A percentile compares a stretch with the other conserved stretches of the same genome.
Conservation (phyloP, 2,329 filamentous ascomycete species). For the Xylariaceae sp. region DNA sequence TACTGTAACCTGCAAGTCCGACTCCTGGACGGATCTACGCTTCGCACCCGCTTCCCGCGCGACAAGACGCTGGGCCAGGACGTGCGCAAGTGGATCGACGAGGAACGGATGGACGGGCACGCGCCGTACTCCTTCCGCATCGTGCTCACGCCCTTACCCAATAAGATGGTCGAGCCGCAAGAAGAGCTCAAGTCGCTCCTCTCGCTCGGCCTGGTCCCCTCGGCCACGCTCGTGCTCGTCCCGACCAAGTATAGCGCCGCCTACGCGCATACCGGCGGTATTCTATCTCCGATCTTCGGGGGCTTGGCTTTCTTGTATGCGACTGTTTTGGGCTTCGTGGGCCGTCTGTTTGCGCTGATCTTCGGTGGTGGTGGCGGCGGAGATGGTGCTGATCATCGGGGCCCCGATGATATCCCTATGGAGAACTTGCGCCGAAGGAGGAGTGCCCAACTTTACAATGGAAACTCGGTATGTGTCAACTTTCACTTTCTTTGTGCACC, state of each 20-base stretch:
- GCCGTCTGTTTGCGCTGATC: slow-evolving; percentile 25
- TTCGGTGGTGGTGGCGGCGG: slow-evolving; percentile 18
- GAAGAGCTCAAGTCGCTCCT: slow-evolving; percentile 67
- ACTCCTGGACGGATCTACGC: slow-evolving; percentile 75
- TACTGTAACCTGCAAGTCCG: slow-evolving; percentile 68
- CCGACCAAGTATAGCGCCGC: slow-evolving; percentile 51
- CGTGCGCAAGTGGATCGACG: slow-evolving; percentile 74
- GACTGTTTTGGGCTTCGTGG: slow-evolving; percentile 24
- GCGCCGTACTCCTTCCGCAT: slow-evolving; percentile 78
- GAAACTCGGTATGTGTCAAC: slow-evolving; percentile 66
- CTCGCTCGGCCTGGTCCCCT: slow-evolving; percentile 69
- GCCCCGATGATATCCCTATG: slow-evolving; percentile 26
- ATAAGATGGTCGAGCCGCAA: slow-evolving; percentile 63
- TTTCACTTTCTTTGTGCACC: background rate
- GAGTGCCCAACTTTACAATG: slow-evolving; percentile 78
- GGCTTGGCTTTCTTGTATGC: slow-evolving; percentile 21
- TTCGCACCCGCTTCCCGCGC: slow-evolving; percentile 66
- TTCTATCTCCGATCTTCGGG: slow-evolving; percentile 28
- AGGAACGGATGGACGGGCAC: slow-evolving; percentile 49
- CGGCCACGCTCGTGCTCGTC: slow-evolving; percentile 75
- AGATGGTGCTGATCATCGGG: background rate
- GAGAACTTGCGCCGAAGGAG: slow-evolving; percentile 29
- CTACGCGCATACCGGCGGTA: slow-evolving; percentile 32
- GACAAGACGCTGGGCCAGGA: slow-evolving; percentile 56
- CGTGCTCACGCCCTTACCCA: slow-evolving; percentile 72